Conservation (phyloP, 495 filamentous ascomycete genomes). For the Aspergillus sparsus region DNA sequence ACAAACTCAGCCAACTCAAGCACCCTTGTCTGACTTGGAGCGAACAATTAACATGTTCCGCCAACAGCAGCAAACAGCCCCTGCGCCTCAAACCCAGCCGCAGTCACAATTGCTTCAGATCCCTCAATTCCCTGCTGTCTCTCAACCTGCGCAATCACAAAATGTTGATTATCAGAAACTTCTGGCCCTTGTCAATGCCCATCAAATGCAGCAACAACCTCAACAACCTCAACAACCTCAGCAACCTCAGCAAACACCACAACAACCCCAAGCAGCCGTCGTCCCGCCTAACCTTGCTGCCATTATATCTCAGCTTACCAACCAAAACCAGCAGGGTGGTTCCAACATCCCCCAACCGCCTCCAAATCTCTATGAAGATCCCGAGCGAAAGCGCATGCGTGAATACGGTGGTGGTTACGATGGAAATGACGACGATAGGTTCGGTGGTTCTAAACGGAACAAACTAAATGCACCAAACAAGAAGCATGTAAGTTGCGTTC, state of each 20-base stretch:
- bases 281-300: conserved; percentile 48
- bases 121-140: conserved; percentile 22
- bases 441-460: conserved; percentile 39
- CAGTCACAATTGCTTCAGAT: conserved; percentile 36
- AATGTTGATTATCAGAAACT: conserved; percentile 40
- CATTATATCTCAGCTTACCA: conserved; percentile 51
- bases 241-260: conserved; percentile 27
- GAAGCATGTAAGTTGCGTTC: conserved; percentile 35
- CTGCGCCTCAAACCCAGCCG: conserved; percentile 27
- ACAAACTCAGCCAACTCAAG: conserved; percentile 24
- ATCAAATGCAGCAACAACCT: conserved; percentile 33
- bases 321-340: conserved; percentile 34
- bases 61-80: conserved; percentile 37
- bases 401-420: conserved; percentile 35
- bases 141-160: conserved; percentile 27
- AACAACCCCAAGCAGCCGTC: conserved; percentile 27
- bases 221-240: conserved; percentile 20
- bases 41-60: conserved; percentile 47
- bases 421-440: conserved; percentile 32
- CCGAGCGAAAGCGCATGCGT: conserved; percentile 48
- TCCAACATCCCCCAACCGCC: conserved; percentile 18
- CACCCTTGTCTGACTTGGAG: conserved; percentile 41
- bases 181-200: conserved; percentile 38
- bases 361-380: conserved; percentile 39
- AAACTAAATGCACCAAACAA: conserved; percentile 34